phyloP scores from a whole-genome alignment of 345 rosid species.

The Noccaea bulbosa region DNA sequence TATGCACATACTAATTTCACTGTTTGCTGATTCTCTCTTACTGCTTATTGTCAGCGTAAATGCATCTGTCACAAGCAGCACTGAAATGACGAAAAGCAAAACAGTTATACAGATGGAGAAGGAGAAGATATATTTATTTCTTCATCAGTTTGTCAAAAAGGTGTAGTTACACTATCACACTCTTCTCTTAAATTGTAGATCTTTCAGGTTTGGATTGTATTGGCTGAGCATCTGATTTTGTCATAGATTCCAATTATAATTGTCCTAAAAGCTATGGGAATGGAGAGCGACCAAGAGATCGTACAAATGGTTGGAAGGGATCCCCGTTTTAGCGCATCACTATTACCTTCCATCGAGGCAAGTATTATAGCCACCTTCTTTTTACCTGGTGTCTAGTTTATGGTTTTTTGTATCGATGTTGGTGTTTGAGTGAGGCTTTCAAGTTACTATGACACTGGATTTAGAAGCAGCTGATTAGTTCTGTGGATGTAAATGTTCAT shows the following conservation, averaged over 20 bases:
- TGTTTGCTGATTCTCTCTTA: slow-evolving; percentile 28
- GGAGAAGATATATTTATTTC: slow-evolving; percentile 79
- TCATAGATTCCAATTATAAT: slow-evolving; percentile 80
- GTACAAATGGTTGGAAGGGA: slow-evolving; percentile 96
- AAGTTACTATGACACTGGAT: background rate
- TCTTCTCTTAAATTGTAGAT: slow-evolving; percentile 20
- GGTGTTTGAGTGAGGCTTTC: slow-evolving; percentile 29
- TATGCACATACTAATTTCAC: background rate
- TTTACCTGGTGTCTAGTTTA: slow-evolving; percentile 4
- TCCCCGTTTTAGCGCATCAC: slow-evolving; percentile 77
- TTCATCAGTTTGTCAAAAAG: slow-evolving; percentile 72
- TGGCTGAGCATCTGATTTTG: slow-evolving; percentile 35
- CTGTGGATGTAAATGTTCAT: background rate
- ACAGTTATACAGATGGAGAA: slow-evolving; percentile 90
- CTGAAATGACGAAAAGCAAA: slow-evolving; percentile 84
- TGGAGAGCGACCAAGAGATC: slow-evolving; percentile 96
- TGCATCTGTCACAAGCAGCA: slow-evolving; percentile 96
- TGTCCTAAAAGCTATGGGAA: slow-evolving; percentile 94
- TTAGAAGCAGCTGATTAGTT: slow-evolving; percentile 14
- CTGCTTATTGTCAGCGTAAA: slow-evolving; percentile 58
- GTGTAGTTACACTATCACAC: slow-evolving; percentile 52
- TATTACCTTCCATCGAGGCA: slow-evolving; percentile 91
- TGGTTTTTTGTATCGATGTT: background rate
- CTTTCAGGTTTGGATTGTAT: slow-evolving; percentile 13
- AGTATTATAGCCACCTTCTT: slow-evolving; percentile 23